These are phyloP conservation scores for Phytophthora cryptogea DNA, from an alignment of 352 stramenopile genomes.

Conservation along the genomic window DNA sequence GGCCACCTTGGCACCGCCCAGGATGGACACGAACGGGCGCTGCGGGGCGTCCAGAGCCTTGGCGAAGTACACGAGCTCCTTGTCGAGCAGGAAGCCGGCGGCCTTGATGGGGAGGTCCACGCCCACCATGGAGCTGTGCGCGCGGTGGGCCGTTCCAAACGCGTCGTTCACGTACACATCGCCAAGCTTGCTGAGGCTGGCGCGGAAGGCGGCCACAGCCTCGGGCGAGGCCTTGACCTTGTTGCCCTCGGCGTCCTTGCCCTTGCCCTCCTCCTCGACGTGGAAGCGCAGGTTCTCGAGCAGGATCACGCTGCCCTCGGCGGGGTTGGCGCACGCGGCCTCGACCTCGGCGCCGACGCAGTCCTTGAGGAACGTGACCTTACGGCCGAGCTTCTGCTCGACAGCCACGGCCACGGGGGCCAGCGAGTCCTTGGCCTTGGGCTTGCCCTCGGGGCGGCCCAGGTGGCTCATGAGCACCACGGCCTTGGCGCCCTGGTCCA, in stretches of 20 bases:
- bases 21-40: constrained; percentile 97
- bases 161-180: constrained; percentile 99
- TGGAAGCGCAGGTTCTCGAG: constrained; percentile 99
- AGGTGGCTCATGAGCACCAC: constrained; percentile 99
- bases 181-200: constrained; percentile 88
- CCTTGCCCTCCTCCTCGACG: constrained; percentile 95
- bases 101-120: constrained; percentile 90
- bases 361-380: constrained; percentile 95
- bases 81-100: constrained; percentile 98
- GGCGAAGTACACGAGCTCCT: constrained; percentile 99
- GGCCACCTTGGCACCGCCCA: constrained; percentile 99
- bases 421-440: constrained; percentile 96
- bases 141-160: constrained; percentile 99
- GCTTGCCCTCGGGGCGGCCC: constrained; percentile 95
- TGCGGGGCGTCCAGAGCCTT: constrained; percentile 98
- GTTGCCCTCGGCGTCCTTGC: constrained; percentile 77
- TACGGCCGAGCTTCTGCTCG: constrained; percentile 88
- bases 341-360: constrained; percentile 94
- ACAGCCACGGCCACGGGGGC: constrained; percentile 93
- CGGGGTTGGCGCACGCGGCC: constrained; percentile 64
- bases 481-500: constrained; percentile 96
- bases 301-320: constrained; percentile 91
- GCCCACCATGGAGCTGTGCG: constrained; percentile 98
- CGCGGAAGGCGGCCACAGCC: constrained; percentile 91
- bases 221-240: constrained; percentile 94